These are phyloP conservation scores for Candida succiphila DNA, from an alignment of 805 yeast genomes.

Conservation along the genomic window DNA sequence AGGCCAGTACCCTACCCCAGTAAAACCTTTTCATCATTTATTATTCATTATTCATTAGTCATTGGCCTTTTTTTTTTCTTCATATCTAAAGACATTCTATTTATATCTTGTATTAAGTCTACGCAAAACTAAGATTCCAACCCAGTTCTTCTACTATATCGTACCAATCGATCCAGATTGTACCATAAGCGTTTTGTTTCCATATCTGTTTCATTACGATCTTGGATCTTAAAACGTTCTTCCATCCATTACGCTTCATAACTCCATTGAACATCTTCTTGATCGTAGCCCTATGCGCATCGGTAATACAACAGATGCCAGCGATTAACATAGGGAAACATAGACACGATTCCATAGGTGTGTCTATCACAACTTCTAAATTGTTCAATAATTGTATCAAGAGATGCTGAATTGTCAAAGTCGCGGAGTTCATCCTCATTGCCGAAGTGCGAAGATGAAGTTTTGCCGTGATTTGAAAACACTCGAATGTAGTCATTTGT, in stretches of 20 bases:
- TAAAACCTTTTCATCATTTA: neutral
- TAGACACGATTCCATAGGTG: slow-evolving; percentile 60
- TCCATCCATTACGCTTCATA: slow-evolving; percentile 55
- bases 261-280: slow-evolving; percentile 41
- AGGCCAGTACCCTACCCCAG: too few species aligned
- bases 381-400: slow-evolving; percentile 43
- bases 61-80: neutral
- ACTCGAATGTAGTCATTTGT: slow-evolving; percentile 63
- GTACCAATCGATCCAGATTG: slow-evolving; percentile 64
- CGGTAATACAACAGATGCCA: slow-evolving; percentile 54
- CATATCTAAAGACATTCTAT: neutral
- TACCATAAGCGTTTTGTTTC: slow-evolving; percentile 40
- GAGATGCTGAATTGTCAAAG: slow-evolving; percentile 53
- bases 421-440: slow-evolving; percentile 45
- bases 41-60: neutral
- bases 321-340: slow-evolving; percentile 75
- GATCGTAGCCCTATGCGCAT: slow-evolving; percentile 44
- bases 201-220: slow-evolving; percentile 38
- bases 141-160: slow-evolving; percentile 53
- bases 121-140: slow-evolving; percentile 74
- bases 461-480: slow-evolving; percentile 59
- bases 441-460: slow-evolving; percentile 62
- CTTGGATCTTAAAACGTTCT: slow-evolving; percentile 42
- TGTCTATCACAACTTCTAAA: slow-evolving; percentile 50
- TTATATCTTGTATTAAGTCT: neutral